A percentile compares a stretch with the other conserved stretches of the same genome.
Conservation (phyloP, 148 eudicot genomes). For the Rhododendron griersonianum region DNA sequence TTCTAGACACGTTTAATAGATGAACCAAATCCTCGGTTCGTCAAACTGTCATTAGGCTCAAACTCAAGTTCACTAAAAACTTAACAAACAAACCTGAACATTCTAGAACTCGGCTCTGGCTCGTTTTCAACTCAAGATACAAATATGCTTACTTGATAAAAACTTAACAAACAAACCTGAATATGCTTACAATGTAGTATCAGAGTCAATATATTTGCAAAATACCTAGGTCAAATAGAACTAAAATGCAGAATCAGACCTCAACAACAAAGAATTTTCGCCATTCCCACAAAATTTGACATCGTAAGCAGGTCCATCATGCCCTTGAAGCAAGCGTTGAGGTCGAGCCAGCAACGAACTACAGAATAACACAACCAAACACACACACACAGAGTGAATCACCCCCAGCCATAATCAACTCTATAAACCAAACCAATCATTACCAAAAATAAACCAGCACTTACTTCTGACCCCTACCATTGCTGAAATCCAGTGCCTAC, state of each 20-base stretch:
- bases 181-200: not conserved
- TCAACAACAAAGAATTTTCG: constrained; percentile 65
- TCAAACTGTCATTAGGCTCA: not conserved
- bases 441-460: constrained; percentile 11
- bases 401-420: not conserved
- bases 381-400: not conserved
- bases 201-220: not conserved
- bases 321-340: constrained; percentile 58
- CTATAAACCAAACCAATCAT: not conserved
- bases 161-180: too few relatives aligned
- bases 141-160: not conserved
- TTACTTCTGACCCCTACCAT: constrained; percentile 38
- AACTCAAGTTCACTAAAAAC: not conserved
- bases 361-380: constrained; percentile 8
- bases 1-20: not conserved
- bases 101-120: not conserved
- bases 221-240: not conserved
- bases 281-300: constrained; percentile 64
- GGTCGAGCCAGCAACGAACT: constrained; percentile 60
- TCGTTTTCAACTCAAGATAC: not conserved
- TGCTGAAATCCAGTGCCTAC: constrained; percentile 39
- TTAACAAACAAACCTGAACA: not conserved
- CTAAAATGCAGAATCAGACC: constrained; percentile 33
- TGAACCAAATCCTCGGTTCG: not conserved
- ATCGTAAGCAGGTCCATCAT: constrained; percentile 95